phyloP scores from a whole-genome alignment of 2,329 filamentous ascomycete genomes.

The Colletotrichum sp. region DNA sequence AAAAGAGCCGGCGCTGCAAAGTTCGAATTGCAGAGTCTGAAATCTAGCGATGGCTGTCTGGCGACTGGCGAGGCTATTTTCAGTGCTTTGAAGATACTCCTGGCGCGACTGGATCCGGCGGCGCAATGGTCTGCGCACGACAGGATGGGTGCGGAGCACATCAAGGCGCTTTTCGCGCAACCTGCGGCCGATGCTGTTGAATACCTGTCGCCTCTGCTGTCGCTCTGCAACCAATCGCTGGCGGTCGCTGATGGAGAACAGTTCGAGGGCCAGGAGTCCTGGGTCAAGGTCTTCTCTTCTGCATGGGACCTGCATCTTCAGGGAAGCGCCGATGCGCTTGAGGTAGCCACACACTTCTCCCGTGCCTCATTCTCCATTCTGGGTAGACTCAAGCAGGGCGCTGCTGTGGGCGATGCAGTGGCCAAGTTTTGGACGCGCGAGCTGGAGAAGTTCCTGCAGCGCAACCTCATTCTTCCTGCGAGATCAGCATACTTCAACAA shows the following conservation, averaged over 20 bases:
- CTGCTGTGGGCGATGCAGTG: slow-evolving; percentile 26
- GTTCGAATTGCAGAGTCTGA: slow-evolving; percentile 46
- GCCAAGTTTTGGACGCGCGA: slow-evolving; percentile 48
- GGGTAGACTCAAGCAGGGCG: slow-evolving; percentile 39
- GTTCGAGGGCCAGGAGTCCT: slow-evolving; percentile 43
- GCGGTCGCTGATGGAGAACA: slow-evolving; percentile 33
- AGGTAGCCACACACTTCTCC: slow-evolving; percentile 55
- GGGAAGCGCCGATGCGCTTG: slow-evolving; percentile 47
- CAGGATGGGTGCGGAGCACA: slow-evolving; percentile 61
- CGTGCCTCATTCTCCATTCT: slow-evolving; percentile 42
- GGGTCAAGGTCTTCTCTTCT: slow-evolving; percentile 50
- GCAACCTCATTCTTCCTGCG: slow-evolving; percentile 57
- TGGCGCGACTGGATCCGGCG: slow-evolving; percentile 47
- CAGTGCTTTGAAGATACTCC: slow-evolving; percentile 46
- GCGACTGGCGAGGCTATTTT: slow-evolving; percentile 54
- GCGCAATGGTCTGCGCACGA: slow-evolving; percentile 41
- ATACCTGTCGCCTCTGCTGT: slow-evolving; percentile 50
- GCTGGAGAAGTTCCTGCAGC: slow-evolving; percentile 53
- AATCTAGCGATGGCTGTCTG: slow-evolving; percentile 44
- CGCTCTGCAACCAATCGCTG: slow-evolving; percentile 47
- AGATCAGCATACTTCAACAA: slow-evolving; percentile 51
- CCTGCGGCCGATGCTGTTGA: slow-evolving; percentile 51
- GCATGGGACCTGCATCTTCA: slow-evolving; percentile 63
- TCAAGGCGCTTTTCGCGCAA: slow-evolving; percentile 60
- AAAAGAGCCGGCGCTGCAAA: slow-evolving; percentile 44